Evolutionary conservation across 2,329 filamentous ascomycete species (phyloP), one percentile per base, ranked within the genome.

Genomic region (Fusarium dlaminii): DNA sequence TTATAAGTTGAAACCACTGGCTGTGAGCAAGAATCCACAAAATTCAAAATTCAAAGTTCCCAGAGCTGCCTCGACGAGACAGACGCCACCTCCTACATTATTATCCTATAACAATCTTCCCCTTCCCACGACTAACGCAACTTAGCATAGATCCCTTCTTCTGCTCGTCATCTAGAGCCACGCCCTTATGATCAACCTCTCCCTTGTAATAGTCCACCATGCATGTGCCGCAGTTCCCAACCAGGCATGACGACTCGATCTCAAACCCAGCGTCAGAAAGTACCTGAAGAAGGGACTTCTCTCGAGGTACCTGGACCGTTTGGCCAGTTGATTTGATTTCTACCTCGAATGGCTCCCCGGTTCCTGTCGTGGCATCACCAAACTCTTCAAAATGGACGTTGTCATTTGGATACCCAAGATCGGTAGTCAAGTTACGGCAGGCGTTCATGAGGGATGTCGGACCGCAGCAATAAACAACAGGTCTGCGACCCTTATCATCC

Each of bases 151-250:
- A 62, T 10, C 52, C 34, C 39, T 40, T 63, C 48, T 74, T 73
- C 56, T 74, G 70, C 22, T 74, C 70, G 1, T 71, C 61, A 3
- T 71, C 60, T 20, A 73, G 56, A 30, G 70, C 70, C 12, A 73
- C 55, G 3, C 70, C 70, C 14, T 72, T 73, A 20, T 74, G 70
- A 3, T 67, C 61, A 48, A 73, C 58, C 3, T 73, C 56, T 27
- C 70, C 70, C 40, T 71, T n/a, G 4, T 54, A 45, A 42, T 55
- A 42, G 11, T 73, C 66, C 14, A 73, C 51, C 70, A 73, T 73
- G 24, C 70, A 73, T 18, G 70, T 73, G 4, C 70, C 70, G 4
- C 70, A 73, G 24, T 73, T 73, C 17, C 70, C 70, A 20, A 73
- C 70, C 3, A 71, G 14, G 29, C 70, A 73, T 1, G 70, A 73